These are phyloP conservation scores for Tulasnella calospora DNA, from an alignment of 768 basidiomycete genomes.

Conservation along the genomic window DNA sequence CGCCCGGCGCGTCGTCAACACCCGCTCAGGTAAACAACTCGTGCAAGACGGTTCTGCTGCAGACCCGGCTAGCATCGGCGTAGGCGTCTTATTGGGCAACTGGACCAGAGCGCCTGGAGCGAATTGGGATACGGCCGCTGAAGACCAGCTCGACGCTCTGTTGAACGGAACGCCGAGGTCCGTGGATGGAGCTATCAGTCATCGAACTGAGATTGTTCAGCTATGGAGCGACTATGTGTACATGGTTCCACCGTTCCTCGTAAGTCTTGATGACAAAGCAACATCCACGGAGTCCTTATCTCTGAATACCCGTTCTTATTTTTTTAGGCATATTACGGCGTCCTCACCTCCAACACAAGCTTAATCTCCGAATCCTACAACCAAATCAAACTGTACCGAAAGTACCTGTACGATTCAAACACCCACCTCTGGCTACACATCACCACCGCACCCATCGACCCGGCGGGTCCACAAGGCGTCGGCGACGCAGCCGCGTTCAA, in stretches of 20 bases:
- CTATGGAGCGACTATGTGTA: conserved; percentile 29
- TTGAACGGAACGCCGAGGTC: conserved; percentile 30
- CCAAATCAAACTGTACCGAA: conserved; percentile 34
- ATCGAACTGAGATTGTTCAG: conserved; percentile 33
- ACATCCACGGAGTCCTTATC: not conserved
- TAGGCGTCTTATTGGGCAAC: conserved; percentile 28
- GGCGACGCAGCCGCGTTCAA: not conserved
- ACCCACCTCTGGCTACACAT: conserved; percentile 34
- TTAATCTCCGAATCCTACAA: conserved; percentile 31
- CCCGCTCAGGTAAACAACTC: conserved; percentile 26
- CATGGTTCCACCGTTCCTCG: conserved; percentile 33
- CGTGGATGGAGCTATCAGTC: conserved; percentile 34
- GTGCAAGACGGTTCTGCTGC: conserved; percentile 33
- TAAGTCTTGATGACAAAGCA: conserved; percentile 30
- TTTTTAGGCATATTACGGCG: conserved; percentile 35
- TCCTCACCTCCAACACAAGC: conserved; percentile 22
- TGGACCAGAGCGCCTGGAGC: conserved; percentile 25
- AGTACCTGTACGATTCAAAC: conserved; percentile 26
- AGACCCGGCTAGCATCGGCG: conserved; percentile 31
- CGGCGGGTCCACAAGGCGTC: not conserved
- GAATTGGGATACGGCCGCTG: conserved; percentile 28
- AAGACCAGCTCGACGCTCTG: conserved; percentile 32
- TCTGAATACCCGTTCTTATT: not conserved
- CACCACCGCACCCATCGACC: conserved; percentile 25
- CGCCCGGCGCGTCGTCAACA: conserved; percentile 23